These are phyloP conservation scores for Eleusine indica DNA, from an alignment of 176 grass and related monocot species.

Conservation along the genomic window DNA sequence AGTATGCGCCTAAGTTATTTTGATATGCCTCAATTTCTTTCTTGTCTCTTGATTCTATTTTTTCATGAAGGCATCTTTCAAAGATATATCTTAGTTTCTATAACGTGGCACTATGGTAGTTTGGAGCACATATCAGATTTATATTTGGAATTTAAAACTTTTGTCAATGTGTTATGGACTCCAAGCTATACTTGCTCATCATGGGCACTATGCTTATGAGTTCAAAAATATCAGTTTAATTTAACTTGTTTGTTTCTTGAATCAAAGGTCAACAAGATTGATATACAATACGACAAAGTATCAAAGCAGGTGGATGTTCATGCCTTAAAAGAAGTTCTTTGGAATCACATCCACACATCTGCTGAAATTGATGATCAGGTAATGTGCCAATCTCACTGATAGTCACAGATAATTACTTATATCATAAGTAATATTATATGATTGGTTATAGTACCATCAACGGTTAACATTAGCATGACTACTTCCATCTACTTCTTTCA, in stretches of 20 bases:
- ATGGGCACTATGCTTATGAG: background rate
- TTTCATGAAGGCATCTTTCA: background rate
- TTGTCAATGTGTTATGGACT: background rate
- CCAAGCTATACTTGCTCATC: background rate
- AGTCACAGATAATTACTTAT: background rate
- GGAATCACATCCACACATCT: slow-evolving; percentile 82
- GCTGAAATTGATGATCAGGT: slow-evolving; percentile 55
- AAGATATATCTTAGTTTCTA: background rate
- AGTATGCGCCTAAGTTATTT: background rate
- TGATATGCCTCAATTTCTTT: background rate
- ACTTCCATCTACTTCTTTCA: background rate
- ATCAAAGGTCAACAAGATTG: slow-evolving; percentile 83
- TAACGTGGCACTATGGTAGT: background rate
- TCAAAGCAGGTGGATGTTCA: slow-evolving; percentile 99
- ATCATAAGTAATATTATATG: background rate
- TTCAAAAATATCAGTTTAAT: background rate
- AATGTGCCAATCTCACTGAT: slow-evolving; percentile 11
- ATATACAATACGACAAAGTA: slow-evolving; percentile 94
- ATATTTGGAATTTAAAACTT: background rate
- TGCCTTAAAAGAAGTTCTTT: slow-evolving; percentile 87
- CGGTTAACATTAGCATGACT: background rate
- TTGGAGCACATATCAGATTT: background rate
- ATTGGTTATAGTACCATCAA: background rate
- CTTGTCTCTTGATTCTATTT: background rate
- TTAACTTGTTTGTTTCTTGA: slow-evolving; percentile 27